Conservation (phyloP, 1,139 yeast genomes). For the Pichia sp. region DNA sequence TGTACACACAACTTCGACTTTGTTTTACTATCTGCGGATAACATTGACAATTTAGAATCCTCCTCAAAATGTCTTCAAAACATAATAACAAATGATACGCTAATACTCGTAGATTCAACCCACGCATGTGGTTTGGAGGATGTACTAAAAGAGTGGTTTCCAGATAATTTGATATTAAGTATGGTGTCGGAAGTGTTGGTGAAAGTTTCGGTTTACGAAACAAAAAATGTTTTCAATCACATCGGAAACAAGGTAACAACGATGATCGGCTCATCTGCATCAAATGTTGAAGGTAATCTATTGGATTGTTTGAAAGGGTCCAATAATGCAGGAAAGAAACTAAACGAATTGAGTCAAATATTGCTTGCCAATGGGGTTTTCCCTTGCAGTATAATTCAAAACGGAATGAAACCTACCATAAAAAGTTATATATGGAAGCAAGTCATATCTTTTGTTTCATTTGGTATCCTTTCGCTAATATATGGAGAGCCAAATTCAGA, state of each 20-base stretch:
- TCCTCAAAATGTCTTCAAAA: conserved; percentile 10
- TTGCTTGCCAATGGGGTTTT: conserved; percentile 26
- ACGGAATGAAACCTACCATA: conserved; percentile 27
- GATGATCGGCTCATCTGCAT: conserved; percentile 23
- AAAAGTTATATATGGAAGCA: conserved; percentile 29
- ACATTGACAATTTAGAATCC: conserved; percentile 12
- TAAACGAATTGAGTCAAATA: conserved; percentile 20
- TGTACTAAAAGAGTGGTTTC: conserved; percentile 13
- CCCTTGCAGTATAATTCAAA: conserved; percentile 26
- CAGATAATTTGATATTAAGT: conserved; percentile 21
- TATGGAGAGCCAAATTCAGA: conserved; percentile 21
- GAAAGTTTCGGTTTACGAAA: conserved; percentile 15
- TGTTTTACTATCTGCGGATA: conserved; percentile 22
- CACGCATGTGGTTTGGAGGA: conserved; percentile 24
- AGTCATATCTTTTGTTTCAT: conserved; percentile 23
- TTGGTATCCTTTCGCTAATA: conserved; percentile 23
- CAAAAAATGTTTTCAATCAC: conserved; percentile 20
- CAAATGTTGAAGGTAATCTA: not conserved
- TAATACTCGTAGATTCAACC: conserved; percentile 27
- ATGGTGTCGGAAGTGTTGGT: conserved; percentile 27
- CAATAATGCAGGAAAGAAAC: conserved; percentile 20
- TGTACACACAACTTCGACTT: conserved; percentile 18
- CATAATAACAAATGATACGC: conserved; percentile 20
- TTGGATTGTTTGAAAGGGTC: conserved; percentile 15
- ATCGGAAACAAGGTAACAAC: conserved; percentile 25